Percentiles rank a stretch among this genome's conserved stretches.
These are phyloP conservation scores for Priceomyces castillae DNA, from an alignment of 805 yeast species.

Conservation along the genomic window DNA sequence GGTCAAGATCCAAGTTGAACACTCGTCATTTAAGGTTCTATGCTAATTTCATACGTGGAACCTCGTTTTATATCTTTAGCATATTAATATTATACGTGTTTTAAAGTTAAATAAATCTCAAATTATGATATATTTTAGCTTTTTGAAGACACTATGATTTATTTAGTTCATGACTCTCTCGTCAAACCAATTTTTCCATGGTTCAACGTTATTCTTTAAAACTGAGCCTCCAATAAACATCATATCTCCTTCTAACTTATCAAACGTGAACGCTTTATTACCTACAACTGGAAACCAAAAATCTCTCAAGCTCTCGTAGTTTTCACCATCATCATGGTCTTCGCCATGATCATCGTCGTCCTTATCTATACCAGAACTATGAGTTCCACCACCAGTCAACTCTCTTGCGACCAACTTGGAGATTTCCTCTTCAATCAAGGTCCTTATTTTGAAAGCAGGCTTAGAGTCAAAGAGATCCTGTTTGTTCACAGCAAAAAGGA, in stretches of 20 bases:
- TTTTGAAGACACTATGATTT: too few species aligned
- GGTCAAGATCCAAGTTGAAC: background rate
- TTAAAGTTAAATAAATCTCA: too few species aligned
- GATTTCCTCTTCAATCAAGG: constrained; percentile 62
- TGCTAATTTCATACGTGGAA: too few species aligned
- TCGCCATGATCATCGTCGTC: constrained; percentile 32
- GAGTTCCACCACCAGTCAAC: constrained; percentile 30
- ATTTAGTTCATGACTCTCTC: constrained; percentile 59
- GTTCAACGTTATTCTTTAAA: constrained; percentile 47
- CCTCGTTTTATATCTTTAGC: too few species aligned
- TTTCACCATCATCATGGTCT: constrained; percentile 38
- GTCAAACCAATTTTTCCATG: constrained; percentile 79
- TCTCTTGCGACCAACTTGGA: constrained; percentile 49
- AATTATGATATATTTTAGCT: too few species aligned
- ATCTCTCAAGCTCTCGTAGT: constrained; percentile 32
- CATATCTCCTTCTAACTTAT: constrained; percentile 67
- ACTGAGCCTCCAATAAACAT: constrained; percentile 75
- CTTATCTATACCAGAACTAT: constrained; percentile 41
- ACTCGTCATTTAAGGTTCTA: background rate
- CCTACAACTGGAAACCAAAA: constrained; percentile 44
- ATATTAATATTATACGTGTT: too few species aligned
- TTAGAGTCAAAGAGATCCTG: constrained; percentile 81
- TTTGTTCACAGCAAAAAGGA: constrained; percentile 80
- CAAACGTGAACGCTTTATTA: constrained; percentile 55
- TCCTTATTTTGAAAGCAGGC: constrained; percentile 60